phyloP scores from a whole-genome alignment of 805 yeast species.

The Ogataea naganishii region DNA sequence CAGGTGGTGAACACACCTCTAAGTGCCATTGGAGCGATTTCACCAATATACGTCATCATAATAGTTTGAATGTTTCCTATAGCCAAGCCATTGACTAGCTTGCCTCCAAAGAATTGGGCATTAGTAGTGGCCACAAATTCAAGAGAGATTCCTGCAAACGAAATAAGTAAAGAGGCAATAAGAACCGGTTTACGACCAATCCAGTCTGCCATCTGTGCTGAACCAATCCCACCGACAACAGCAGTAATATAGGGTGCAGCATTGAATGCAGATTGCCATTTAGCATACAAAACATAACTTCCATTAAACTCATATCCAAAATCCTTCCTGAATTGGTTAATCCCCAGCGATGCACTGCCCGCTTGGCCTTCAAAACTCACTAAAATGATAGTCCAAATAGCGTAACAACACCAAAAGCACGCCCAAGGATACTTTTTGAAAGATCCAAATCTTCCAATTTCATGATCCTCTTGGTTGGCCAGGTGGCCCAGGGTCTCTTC shows the following conservation, averaged over 20 bases:
- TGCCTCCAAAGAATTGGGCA: too few relatives aligned
- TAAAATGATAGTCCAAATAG: constrained; percentile 26
- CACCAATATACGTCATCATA: too few relatives aligned
- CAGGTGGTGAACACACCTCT: too few relatives aligned
- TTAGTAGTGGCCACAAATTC: too few relatives aligned
- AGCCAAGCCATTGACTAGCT: too few relatives aligned
- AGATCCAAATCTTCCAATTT: constrained; percentile 22
- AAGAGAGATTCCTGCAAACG: too few relatives aligned
- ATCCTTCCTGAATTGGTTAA: constrained; percentile 29
- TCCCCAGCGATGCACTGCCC: constrained; percentile 29
- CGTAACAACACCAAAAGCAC: constrained; percentile 26
- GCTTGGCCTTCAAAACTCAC: constrained; percentile 33
- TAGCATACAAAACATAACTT: constrained; percentile 26
- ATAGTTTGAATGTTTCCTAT: too few relatives aligned
- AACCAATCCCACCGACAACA: constrained; percentile 27
- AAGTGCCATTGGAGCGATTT: too few relatives aligned
- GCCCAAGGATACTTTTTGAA: constrained; percentile 28
- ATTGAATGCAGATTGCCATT: constrained; percentile 37
- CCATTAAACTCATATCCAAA: constrained; percentile 19
- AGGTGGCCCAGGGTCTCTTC: too few relatives aligned
- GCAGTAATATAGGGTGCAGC: constrained; percentile 24
- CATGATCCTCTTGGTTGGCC: too few relatives aligned
- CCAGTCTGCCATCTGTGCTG: constrained; percentile 23
- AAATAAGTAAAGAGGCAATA: constrained; percentile 24
- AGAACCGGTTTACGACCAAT: constrained; percentile 26